Evolutionary conservation across 176 grass and related monocot genomes (phyloP), one percentile per base, ranked within the genome.

Genomic region (Triticum turgidum): DNA sequence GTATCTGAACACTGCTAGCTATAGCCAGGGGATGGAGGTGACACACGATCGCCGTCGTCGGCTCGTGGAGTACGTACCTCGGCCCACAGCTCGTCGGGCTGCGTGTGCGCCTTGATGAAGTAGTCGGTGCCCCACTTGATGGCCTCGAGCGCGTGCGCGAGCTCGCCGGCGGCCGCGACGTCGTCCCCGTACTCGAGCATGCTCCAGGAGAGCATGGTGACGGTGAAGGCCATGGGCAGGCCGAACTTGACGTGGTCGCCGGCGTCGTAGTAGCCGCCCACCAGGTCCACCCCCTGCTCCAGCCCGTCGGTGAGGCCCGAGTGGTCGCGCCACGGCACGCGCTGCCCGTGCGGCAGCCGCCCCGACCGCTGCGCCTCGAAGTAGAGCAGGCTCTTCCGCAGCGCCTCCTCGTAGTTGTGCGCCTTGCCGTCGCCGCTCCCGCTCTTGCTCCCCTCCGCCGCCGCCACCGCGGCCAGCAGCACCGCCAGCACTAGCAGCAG

Each of bases 331-430:
- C 96, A 95, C 1, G 84, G 4, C 25, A 95, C 90, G 12, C 96
- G 93, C 83, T 98, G 96, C 79, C 89, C 78, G 91, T 98, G 81
- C 22, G 96, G 96, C 20, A 98, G 89, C 6, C 86, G 96, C 14
- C 96, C 93, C 25, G 96, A 98, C 15, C 96, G 91, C 90, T 98
- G 96, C 74, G 91, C 93, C 88, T 98, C 96, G 81, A 98, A 98
- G 88, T 98, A 98, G 86, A 98, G 86, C 77, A 95, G 87, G 86
- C 96, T 95, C 91, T 91, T 98, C 78, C 70, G 89, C 83, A 98
- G 83, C 65, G 93, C 96, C 33, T 89, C 90, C 76, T 73, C 80
- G 86, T 98, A 98, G 88, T 86, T 86, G n/a, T 91, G 91, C 69
- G 78, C 83, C 71, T 54, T 82, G 29, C 65, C 25, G 37, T 11